Evolutionary conservation across 768 basidiomycete species (phyloP).

Genomic region (Hirschioporus abietinus): DNA sequence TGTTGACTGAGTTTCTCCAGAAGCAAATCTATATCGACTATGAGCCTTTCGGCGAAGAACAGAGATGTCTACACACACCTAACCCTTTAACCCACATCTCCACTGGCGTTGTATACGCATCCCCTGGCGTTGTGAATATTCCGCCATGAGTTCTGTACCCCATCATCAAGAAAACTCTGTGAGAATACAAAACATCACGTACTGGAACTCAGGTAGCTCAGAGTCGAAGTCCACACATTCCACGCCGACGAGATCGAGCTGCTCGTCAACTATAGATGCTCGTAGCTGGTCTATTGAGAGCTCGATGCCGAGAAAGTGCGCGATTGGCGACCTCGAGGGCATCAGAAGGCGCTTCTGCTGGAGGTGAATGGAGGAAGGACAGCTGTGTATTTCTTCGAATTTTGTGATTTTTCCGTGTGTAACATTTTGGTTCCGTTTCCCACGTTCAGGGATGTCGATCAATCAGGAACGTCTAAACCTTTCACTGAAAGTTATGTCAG

Average conservation of each 20-base stretch:
- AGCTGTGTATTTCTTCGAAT: background rate
- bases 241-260: conserved; percentile 74
- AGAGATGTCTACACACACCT: conserved; percentile 67
- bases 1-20: conserved; percentile 69
- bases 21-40: conserved; percentile 52
- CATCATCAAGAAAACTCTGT: conserved; percentile 11
- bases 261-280: conserved; percentile 79
- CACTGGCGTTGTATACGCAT: conserved; percentile 82
- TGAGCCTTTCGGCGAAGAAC: conserved; percentile 15
- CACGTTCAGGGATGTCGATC: conserved; percentile 2
- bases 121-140: conserved; percentile 80
- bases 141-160: conserved; percentile 71
- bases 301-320: conserved; percentile 83
- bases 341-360: background rate
- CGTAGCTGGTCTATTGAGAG: conserved; percentile 80
- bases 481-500: background rate
- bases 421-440: conserved; percentile 5
- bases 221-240: conserved; percentile 81
- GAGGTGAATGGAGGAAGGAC: background rate
- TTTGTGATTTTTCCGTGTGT: conserved; percentile 2
- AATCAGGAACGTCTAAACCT: conserved; percentile 1
- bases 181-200: conserved; percentile 27
- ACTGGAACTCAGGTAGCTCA: conserved; percentile 79
- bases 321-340: conserved; percentile 7
- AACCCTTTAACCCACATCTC: conserved; percentile 90